Evolutionary conservation across 129 eudicot species (phyloP), one percentile per base, ranked within the genome.

Genomic region (Flaveria sonorensis): DNA sequence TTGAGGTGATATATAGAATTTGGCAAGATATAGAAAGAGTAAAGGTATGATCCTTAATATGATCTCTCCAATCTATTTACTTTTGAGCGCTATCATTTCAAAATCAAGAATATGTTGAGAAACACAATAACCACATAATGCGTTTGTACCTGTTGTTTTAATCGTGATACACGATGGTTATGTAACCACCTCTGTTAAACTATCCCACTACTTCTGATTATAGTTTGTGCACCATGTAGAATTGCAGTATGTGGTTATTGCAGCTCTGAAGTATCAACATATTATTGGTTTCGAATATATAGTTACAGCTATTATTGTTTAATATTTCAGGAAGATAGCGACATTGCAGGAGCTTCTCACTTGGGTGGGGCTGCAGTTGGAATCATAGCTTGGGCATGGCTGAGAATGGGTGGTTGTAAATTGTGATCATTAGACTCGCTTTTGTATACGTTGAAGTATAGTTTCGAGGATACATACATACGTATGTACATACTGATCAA

Each of bases 1-100:
- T 69, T 52, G 79, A 90, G 98, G 98, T 96, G 8, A 72, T 85
- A 70, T 85, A 83, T 79, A 19, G 88, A n/a, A 56, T 92, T 69
- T 94, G 90, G 21, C 71, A 81, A 28, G 98, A 92, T 60, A 48
- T 88, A 74, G 21, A 72, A 84, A 83, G 92, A 74, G 74, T 88
- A 40, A 74, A 92, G 98, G 98, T 90, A 85, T 61, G 81, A 52
- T 46, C 56, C 6, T 61, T 51, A 15, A 68, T 48, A 19, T 68
- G 32, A 19, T 40, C 21, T 47, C 15, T 30, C 36, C 36, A 30
- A 30, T 30, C 36, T 30, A 30, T 30, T 30, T 30, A 30, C 36
- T 30, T 28, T 30, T 30, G 36, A 30, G 36, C 0, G 36, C 3
- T 30, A 30, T 30, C 36, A 4, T 4, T 30, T 30, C 36, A 30